These are phyloP conservation scores for Phytopythium chamaehyphon DNA, from an alignment of 352 stramenopile genomes.

Conservation along the genomic window DNA sequence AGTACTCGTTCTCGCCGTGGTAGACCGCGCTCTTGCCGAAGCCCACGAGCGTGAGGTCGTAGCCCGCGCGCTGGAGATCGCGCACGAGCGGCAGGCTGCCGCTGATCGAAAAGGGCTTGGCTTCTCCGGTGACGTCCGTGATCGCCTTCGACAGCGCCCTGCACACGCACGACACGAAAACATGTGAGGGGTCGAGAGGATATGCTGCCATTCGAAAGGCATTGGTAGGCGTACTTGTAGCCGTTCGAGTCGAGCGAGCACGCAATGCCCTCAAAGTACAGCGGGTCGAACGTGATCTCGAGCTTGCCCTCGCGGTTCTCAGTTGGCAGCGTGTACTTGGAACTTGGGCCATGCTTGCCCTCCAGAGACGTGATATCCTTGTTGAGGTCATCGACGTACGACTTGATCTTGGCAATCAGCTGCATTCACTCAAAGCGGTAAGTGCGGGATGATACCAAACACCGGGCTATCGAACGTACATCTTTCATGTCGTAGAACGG, in stretches of 20 bases:
- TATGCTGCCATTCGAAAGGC: background rate
- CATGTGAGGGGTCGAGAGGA: background rate
- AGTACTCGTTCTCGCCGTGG: slow-evolving; percentile 93
- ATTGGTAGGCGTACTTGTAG: slow-evolving; percentile 41
- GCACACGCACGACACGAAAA: slow-evolving; percentile 2
- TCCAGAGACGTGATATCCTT: slow-evolving; percentile 68
- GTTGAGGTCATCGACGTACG: slow-evolving; percentile 87
- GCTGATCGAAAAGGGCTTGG: slow-evolving; percentile 90
- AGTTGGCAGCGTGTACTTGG: slow-evolving; percentile 85
- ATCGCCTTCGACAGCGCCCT: slow-evolving; percentile 76
- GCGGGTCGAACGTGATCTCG: slow-evolving; percentile 76
- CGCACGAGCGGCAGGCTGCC: slow-evolving; percentile 70
- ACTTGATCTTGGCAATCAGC: slow-evolving; percentile 50
- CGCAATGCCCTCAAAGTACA: slow-evolving; percentile 86
- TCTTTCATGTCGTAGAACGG: slow-evolving; percentile 90
- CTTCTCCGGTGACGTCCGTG: slow-evolving; percentile 59
- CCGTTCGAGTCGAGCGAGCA: slow-evolving; percentile 87
- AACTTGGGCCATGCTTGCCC: slow-evolving; percentile 73
- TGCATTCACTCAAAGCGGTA: slow-evolving; percentile 5
- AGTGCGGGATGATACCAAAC: background rate
- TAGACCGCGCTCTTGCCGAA: slow-evolving; percentile 85
- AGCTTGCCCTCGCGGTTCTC: slow-evolving; percentile 80
- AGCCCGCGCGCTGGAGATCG: slow-evolving; percentile 69
- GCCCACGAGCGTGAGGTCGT: slow-evolving; percentile 70
- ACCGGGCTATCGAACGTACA: slow-evolving; percentile 25